phyloP scores from a whole-genome alignment of 2,329 filamentous ascomycete genomes.

The Chrysoporthe puriensis region DNA sequence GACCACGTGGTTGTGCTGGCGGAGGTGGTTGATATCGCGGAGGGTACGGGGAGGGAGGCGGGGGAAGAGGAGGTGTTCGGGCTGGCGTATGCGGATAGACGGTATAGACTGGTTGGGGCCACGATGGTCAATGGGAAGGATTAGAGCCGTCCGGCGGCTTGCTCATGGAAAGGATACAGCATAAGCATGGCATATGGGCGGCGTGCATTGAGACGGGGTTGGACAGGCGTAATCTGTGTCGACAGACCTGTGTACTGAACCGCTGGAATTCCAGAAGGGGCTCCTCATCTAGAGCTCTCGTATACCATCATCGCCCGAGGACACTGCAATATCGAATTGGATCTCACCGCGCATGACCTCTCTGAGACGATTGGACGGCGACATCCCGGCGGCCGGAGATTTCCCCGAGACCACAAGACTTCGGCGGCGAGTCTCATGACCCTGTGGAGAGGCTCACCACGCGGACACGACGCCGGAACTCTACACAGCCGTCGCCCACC shows the following conservation, averaged over 20 bases:
- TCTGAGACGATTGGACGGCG: neutral
- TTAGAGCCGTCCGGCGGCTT: neutral
- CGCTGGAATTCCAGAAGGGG: neutral
- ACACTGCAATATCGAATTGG: neutral
- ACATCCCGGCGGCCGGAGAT: no score
- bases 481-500: neutral
- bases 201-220: constrained; percentile 4
- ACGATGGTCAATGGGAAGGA: constrained; percentile 35
- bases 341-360: neutral
- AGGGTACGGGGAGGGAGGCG: constrained; percentile 34
- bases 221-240: neutral
- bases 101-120: constrained; percentile 49
- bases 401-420: no score
- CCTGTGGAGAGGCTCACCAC: neutral
- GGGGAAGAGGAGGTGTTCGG: constrained; percentile 43
- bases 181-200: neutral
- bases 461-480: neutral
- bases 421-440: no score
- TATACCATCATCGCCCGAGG: no score
- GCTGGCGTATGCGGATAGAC: constrained; percentile 54
- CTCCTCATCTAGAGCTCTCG: no score
- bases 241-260: neutral
- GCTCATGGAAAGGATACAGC: neutral
- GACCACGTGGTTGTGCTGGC: constrained; percentile 58
- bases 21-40: constrained; percentile 52